These are phyloP conservation scores for Solanum hybrid DNA, from an alignment of 305 asterid species.

Conservation along the genomic window DNA sequence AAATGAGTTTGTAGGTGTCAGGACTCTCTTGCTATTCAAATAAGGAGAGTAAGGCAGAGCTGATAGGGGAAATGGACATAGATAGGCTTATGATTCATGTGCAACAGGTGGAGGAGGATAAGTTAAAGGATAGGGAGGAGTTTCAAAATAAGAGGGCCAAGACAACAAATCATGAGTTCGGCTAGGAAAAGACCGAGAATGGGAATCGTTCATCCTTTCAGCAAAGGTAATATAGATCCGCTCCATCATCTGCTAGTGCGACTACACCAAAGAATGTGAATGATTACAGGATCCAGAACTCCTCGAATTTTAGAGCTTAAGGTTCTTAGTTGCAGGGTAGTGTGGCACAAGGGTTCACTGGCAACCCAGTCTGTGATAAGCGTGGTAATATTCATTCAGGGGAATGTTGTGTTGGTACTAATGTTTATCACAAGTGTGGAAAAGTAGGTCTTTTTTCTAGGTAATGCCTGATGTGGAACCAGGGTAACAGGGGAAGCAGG, in stretches of 20 bases:
- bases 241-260: not conserved
- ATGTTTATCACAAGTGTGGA: not conserved
- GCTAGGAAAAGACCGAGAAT: not conserved
- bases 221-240: not conserved
- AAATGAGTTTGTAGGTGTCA: not conserved
- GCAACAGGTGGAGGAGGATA: not conserved
- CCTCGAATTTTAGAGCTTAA: not conserved
- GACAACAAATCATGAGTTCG: not conserved
- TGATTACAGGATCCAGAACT: not conserved
- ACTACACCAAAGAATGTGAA: not conserved
- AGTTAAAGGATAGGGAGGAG: not conserved
- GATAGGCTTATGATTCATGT: not conserved
- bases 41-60: not conserved
- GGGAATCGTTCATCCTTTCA: not conserved
- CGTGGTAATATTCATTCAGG: not conserved
- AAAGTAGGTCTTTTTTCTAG: not conserved
- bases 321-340: not conserved
- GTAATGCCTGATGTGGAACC: not conserved
- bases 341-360: not conserved
- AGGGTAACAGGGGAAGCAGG: not conserved
- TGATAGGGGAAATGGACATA: not conserved
- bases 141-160: not conserved
- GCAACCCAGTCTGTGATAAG: not conserved
- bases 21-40: not conserved
- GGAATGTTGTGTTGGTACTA: not conserved